phyloP scores from a whole-genome alignment of 371 early-diverging fungal genomes.

The Mortierella sp. region DNA sequence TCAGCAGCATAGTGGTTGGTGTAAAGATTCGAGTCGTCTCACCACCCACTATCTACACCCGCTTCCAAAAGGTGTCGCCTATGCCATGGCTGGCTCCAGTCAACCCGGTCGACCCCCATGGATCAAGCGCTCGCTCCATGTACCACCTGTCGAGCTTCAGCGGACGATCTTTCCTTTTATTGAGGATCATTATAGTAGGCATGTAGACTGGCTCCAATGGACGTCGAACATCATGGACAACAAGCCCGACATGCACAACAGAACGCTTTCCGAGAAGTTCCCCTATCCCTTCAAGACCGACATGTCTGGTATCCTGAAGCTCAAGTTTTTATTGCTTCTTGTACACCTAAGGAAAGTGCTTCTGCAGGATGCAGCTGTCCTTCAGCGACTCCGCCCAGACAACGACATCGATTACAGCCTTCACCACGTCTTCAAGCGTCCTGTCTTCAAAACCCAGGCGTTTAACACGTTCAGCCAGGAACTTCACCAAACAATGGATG shows the following conservation, averaged over 20 bases:
- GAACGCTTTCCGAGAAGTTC: not conserved
- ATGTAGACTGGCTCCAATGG: constrained; percentile 6
- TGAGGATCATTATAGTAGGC: not conserved
- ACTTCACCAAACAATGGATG: not conserved
- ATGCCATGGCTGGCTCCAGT: constrained; percentile 15
- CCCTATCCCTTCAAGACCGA: too few relatives aligned
- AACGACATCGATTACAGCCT: not conserved
- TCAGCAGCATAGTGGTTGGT: constrained; percentile 18
- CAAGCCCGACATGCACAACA: not conserved
- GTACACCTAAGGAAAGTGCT: constrained; percentile 7
- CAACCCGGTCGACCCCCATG: not conserved
- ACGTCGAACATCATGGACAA: constrained; percentile 13
- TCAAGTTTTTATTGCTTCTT: constrained; percentile 1
- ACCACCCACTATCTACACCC: constrained; percentile 4
- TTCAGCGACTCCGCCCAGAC: not conserved
- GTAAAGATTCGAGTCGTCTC: not conserved
- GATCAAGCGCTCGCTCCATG: not conserved
- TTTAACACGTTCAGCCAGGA: not conserved
- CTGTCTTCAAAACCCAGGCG: not conserved
- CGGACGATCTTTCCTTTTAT: constrained; percentile 14
- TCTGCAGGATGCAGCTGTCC: constrained; percentile 11
- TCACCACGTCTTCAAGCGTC: constrained; percentile 3
- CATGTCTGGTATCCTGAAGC: not conserved
- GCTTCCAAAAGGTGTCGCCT: not conserved
- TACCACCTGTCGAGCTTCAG: constrained; percentile 8